These are phyloP conservation scores for Coniella lustricola DNA, from an alignment of 2,329 filamentous ascomycete genomes.

Conservation along the genomic window DNA sequence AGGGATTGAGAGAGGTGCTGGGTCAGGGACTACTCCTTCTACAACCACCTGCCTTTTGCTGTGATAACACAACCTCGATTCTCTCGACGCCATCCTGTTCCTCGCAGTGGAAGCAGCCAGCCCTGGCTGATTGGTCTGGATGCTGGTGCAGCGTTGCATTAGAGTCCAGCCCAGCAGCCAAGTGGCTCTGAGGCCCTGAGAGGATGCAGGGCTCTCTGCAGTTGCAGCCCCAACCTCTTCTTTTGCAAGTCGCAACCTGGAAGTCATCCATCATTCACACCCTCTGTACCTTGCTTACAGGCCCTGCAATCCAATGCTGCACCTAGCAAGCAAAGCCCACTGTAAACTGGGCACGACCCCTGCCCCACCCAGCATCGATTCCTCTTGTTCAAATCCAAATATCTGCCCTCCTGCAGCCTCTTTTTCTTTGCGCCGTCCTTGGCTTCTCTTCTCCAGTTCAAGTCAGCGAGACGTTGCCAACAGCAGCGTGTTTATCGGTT, in stretches of 20 bases:
- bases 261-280: too few species aligned
- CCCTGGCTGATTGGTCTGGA: not conserved
- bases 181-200: not conserved
- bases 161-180: not conserved
- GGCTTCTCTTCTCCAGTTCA: not conserved
- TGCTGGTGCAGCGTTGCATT: not conserved
- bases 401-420: not conserved
- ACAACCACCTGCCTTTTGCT: too few species aligned
- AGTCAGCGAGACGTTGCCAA: too few species aligned
- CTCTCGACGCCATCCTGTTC: not conserved
- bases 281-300: too few species aligned
- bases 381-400: not conserved
- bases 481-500: too few species aligned
- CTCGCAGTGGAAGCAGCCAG: not conserved
- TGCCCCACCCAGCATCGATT: constrained; percentile 8
- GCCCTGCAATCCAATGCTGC: too few species aligned
- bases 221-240: not conserved
- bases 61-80: too few species aligned
- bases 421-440: not conserved
- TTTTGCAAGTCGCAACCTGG: not conserved
- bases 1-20: too few species aligned
- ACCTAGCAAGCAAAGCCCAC: not conserved
- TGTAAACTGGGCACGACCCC: constrained; percentile 20
- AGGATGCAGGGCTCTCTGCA: not conserved
- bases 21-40: too few species aligned